phyloP scores from a whole-genome alignment of 345 rosid species.

The Boechera divaricarpa region DNA sequence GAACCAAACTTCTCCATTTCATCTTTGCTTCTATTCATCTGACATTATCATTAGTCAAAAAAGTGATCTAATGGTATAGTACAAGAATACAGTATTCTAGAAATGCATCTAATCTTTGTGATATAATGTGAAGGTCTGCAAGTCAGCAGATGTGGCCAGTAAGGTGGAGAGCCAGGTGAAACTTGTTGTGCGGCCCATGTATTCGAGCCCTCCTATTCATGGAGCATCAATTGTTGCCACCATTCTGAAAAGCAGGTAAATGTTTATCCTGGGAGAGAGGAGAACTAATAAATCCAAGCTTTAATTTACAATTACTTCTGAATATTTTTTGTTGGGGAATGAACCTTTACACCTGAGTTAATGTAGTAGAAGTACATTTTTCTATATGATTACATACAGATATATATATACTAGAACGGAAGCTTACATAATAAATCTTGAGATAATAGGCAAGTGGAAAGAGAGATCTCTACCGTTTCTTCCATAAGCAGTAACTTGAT shows the following conservation, averaged over 20 bases:
- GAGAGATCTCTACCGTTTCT: not conserved
- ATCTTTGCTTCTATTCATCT: conserved; percentile 22
- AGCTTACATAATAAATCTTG: not conserved
- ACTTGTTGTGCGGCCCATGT: conserved; percentile 79
- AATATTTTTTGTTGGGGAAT: not conserved
- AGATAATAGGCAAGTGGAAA: conserved; percentile 6
- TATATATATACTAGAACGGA: conserved; percentile 3
- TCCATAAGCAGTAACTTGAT: not conserved
- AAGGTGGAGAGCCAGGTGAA: conserved; percentile 80
- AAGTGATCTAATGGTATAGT: conserved; percentile 1
- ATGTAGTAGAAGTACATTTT: not conserved
- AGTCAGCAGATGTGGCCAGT: conserved; percentile 69
- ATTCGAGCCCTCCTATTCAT: conserved; percentile 72
- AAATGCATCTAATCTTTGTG: conserved; percentile 15
- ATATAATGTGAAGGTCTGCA: conserved; percentile 63
- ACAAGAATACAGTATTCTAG: not conserved
- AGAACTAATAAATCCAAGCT: conserved; percentile 18
- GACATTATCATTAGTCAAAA: conserved; percentile 9
- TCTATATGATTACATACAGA: not conserved
- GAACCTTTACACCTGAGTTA: not conserved
- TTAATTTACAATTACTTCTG: not conserved
- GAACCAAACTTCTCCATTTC: conserved; percentile 30
- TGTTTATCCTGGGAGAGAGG: conserved; percentile 15
- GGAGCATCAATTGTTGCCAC: conserved; percentile 80
- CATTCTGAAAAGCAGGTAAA: conserved; percentile 66